Percentiles rank a stretch among this genome's conserved stretches.
These are phyloP conservation scores for Endocalyx cinctus DNA, from an alignment of 2,329 filamentous ascomycete species.

Conservation along the genomic window DNA sequence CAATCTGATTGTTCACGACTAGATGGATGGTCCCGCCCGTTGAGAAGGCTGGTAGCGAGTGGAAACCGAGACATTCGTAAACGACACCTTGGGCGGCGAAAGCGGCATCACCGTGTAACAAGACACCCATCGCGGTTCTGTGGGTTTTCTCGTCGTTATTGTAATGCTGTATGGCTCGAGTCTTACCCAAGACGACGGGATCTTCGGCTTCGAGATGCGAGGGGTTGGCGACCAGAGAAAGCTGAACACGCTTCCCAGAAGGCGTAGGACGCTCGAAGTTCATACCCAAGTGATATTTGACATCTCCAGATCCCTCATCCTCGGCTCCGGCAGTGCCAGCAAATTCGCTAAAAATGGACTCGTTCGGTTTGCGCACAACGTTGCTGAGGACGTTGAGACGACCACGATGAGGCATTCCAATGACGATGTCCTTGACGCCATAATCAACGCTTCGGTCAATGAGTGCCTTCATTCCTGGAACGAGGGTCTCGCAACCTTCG, in stretches of 20 bases:
- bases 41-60: constrained; percentile 91
- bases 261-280: constrained; percentile 99
- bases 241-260: constrained; percentile 97
- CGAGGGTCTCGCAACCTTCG: constrained; percentile 93
- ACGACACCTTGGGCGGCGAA: constrained; percentile 96
- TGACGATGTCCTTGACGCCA: constrained; percentile 97
- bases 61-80: constrained; percentile 98
- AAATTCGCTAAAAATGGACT: constrained; percentile 99
- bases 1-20: constrained; percentile 99
- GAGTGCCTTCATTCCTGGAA: constrained; percentile 98
- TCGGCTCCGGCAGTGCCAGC: constrained; percentile 80
- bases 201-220: constrained; percentile 98
- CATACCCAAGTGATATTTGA: constrained; percentile 99
- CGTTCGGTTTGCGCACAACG: constrained; percentile 97
- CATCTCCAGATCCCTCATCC: constrained; percentile 95
- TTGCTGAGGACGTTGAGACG: constrained; percentile 97
- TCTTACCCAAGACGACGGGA: constrained; percentile 95
- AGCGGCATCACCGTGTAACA: constrained; percentile 95
- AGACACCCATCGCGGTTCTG: constrained; percentile 86
- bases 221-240: constrained; percentile 96
- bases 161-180: constrained; percentile 96
- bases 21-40: constrained; percentile 96
- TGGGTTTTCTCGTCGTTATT: constrained; percentile 93
- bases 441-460: constrained; percentile 98
- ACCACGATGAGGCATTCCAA: constrained; percentile 98